phyloP scores from a whole-genome alignment of 768 basidiomycete genomes.

The Exsudoporus frostii region DNA sequence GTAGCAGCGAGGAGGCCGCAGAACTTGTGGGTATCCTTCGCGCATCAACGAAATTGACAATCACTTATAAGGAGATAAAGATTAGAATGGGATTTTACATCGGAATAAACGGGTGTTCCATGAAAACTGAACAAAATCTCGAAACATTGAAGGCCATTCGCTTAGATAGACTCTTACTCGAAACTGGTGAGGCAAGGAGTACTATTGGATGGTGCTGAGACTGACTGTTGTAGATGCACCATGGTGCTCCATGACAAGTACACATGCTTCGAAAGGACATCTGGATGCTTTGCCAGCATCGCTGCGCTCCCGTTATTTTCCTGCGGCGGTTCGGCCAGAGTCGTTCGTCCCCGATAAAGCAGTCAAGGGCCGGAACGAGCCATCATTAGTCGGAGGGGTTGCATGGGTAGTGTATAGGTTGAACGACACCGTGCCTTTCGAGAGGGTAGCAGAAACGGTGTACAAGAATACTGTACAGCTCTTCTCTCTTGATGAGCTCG shows the following conservation, averaged over 20 bases:
- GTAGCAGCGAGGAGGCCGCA: constrained; percentile 53
- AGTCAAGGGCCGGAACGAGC: constrained; percentile 80
- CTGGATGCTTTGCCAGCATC: constrained; percentile 45
- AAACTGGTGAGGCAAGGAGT: constrained; percentile 54
- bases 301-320: constrained; percentile 49
- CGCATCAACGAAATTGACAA: not conserved
- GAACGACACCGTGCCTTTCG: constrained; percentile 45
- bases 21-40: constrained; percentile 55
- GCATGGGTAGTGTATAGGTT: constrained; percentile 66
- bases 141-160: constrained; percentile 52
- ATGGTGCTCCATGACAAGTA: constrained; percentile 69
- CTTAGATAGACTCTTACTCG: constrained; percentile 60
- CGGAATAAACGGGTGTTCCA: constrained; percentile 71
- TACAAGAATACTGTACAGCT: constrained; percentile 64
- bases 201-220: not conserved
- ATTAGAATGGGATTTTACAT: constrained; percentile 61
- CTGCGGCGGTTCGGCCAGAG: constrained; percentile 51
- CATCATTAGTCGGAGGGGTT: constrained; percentile 58
- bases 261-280: constrained; percentile 56
- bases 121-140: constrained; percentile 71
- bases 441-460: constrained; percentile 52
- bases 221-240: constrained; percentile 50
- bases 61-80: constrained; percentile 36
- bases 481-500: constrained; percentile 48
- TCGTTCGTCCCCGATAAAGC: constrained; percentile 54